These are phyloP conservation scores for Nicotiana undulata DNA, from an alignment of 257 asterid species.

Conservation along the genomic window DNA sequence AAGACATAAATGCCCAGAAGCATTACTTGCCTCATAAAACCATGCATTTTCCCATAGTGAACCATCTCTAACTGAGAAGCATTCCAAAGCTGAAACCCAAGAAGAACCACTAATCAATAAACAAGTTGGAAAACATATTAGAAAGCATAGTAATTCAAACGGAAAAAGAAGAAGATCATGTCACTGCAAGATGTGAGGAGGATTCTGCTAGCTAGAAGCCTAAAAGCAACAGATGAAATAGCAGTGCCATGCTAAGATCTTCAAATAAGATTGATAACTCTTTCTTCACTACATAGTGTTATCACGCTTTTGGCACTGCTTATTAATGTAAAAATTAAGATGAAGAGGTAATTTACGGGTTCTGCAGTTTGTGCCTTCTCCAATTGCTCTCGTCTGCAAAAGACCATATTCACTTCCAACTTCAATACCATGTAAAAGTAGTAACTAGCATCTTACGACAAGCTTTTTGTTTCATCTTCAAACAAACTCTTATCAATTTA, in stretches of 20 bases:
- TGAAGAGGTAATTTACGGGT: conserved; percentile 39
- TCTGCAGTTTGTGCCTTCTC: conserved; percentile 95
- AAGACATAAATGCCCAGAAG: neutral
- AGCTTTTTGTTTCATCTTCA: neutral
- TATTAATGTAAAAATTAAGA: neutral
- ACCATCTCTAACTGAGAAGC: conserved; percentile 95
- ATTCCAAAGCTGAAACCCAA: conserved; percentile 86
- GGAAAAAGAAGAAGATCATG: neutral
- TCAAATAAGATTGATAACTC: neutral
- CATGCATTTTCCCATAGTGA: conserved; percentile 92
- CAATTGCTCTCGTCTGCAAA: conserved; percentile 69
- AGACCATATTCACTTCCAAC: neutral
- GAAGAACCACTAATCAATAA: neutral
- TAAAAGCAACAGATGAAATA: neutral
- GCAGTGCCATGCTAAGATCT: neutral
- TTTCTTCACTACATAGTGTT: neutral
- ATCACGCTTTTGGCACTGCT: neutral
- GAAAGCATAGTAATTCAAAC: neutral
- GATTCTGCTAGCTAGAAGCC: neutral
- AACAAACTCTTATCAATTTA: neutral
- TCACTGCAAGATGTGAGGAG: neutral
- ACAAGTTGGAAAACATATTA: neutral
- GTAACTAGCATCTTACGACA: neutral
- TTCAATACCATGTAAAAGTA: neutral
- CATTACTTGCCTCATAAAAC: conserved; percentile 82